Percentiles rank a stretch among this genome's conserved stretches.
Evolutionary conservation across 176 grass and related monocot species (phyloP).

Genomic region (Carex pumila): DNA sequence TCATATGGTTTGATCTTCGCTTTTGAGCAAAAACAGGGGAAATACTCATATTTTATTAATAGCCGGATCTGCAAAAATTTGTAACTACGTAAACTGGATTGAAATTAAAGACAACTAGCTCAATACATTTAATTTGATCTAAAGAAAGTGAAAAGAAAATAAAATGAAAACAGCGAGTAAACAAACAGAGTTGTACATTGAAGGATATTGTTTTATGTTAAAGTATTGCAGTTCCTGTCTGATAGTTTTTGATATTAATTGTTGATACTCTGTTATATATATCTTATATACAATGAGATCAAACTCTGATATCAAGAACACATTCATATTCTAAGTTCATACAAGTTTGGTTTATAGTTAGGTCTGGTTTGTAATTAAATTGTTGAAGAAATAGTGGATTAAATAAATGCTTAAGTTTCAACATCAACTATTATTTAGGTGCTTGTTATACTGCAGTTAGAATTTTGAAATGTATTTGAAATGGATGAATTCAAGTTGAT

Average conservation of each 20-base stretch:
- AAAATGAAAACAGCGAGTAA: too few relatives aligned
- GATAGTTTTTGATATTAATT: not conserved
- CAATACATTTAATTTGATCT: too few relatives aligned
- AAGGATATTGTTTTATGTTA: too few relatives aligned
- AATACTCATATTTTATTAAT: too few relatives aligned
- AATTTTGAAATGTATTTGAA: not conserved
- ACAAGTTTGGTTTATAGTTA: not conserved
- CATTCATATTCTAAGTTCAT: not conserved
- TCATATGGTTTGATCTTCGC: not conserved
- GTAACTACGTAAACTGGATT: too few relatives aligned
- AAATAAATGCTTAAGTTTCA: not conserved
- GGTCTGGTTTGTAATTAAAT: not conserved
- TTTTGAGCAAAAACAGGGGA: too few relatives aligned
- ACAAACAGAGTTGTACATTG: too few relatives aligned
- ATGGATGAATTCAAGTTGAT: not conserved
- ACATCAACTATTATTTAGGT: not conserved
- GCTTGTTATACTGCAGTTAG: not conserved
- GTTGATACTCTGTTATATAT: not conserved
- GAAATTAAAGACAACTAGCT: too few relatives aligned
- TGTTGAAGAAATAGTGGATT: not conserved
- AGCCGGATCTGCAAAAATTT: too few relatives aligned
- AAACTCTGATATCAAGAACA: not conserved
- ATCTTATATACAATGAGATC: not conserved
- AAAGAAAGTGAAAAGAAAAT: too few relatives aligned
- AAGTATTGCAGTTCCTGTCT: too few relatives aligned